Conservation (phyloP, 1,284 basidiomycete species). For the Ustilago esculenta region DNA sequence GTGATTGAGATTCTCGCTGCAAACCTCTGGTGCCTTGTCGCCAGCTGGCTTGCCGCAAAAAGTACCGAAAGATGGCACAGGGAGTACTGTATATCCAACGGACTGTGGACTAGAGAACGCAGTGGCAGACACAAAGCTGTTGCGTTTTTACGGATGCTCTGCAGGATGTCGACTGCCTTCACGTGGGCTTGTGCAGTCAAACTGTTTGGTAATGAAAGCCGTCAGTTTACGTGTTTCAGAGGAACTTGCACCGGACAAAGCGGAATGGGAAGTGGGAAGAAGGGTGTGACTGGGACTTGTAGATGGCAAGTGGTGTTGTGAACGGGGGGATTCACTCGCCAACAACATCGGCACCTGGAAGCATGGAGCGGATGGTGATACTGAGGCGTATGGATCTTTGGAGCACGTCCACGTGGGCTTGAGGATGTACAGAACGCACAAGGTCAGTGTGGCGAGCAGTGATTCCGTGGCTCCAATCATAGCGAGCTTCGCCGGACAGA, state of each 20-base stretch:
- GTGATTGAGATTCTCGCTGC: neutral
- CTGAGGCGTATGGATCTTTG: slow-evolving; percentile 40
- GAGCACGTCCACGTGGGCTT: slow-evolving; percentile 1
- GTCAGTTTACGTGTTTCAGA: no score
- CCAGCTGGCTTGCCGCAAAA: neutral
- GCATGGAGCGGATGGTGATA: slow-evolving; percentile 54
- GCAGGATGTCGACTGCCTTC: no score
- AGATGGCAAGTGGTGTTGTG: no score
- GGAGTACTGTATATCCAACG: neutral
- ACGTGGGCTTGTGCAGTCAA: no score
- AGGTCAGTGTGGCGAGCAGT: slow-evolving; percentile 29
- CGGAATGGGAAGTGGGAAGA: no score
- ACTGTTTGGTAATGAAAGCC: no score
- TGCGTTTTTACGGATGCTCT: neutral
- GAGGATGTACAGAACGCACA: neutral
- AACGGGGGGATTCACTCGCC: no score
- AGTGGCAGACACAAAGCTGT: no score
- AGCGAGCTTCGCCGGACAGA: slow-evolving; percentile 68
- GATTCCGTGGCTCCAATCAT: slow-evolving; percentile 70
- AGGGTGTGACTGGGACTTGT: no score
- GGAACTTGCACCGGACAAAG: no score
- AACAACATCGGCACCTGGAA: slow-evolving; percentile 49
- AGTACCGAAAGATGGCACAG: neutral
- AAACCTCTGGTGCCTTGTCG: neutral
- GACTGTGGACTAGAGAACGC: no score